phyloP scores from a whole-genome alignment of 106 monocot genomes.

The Apostasia shenzhenica region DNA sequence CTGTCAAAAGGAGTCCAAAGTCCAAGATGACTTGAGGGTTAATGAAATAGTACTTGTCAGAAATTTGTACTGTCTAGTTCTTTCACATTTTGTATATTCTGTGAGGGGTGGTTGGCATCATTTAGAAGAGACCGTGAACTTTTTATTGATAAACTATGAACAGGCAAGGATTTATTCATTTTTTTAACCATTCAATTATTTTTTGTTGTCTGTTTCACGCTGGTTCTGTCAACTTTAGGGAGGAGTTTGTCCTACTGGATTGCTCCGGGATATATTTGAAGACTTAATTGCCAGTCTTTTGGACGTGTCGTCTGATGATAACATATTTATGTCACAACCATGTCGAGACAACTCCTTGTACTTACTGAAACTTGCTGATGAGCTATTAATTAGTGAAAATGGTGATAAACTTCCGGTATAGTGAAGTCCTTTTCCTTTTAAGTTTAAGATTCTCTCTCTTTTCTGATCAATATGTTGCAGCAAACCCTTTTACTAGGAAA shows the following conservation, averaged over 20 bases:
- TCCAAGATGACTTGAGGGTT: slow-evolving; percentile 17
- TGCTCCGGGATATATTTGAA: slow-evolving; percentile 76
- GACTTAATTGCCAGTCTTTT: slow-evolving; percentile 63
- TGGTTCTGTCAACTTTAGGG: slow-evolving; percentile 21
- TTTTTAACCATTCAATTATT: not conserved
- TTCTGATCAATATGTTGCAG: not conserved
- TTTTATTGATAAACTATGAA: slow-evolving; percentile 56
- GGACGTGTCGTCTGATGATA: slow-evolving; percentile 60
- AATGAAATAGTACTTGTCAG: slow-evolving; percentile 61
- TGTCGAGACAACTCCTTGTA: slow-evolving; percentile 92
- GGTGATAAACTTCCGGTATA: slow-evolving; percentile 67
- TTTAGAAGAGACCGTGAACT: slow-evolving; percentile 86
- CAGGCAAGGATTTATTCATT: slow-evolving; percentile 22
- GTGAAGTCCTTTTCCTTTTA: not conserved
- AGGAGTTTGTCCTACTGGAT: slow-evolving; percentile 11
- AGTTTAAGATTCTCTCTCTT: not conserved
- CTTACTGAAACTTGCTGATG: slow-evolving; percentile 78
- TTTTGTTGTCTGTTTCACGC: not conserved
- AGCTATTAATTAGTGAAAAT: slow-evolving; percentile 61
- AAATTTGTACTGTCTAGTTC: slow-evolving; percentile 76
- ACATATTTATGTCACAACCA: slow-evolving; percentile 72
- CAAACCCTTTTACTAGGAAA: not conserved
- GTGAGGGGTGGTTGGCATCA: slow-evolving; percentile 92
- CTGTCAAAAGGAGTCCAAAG: slow-evolving; percentile 18
- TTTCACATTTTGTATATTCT: slow-evolving; percentile 72